Base-by-base conservation (phyloP, 2,329 filamentous ascomycete species). In the Byssoonygena ceratinophila region DNA sequence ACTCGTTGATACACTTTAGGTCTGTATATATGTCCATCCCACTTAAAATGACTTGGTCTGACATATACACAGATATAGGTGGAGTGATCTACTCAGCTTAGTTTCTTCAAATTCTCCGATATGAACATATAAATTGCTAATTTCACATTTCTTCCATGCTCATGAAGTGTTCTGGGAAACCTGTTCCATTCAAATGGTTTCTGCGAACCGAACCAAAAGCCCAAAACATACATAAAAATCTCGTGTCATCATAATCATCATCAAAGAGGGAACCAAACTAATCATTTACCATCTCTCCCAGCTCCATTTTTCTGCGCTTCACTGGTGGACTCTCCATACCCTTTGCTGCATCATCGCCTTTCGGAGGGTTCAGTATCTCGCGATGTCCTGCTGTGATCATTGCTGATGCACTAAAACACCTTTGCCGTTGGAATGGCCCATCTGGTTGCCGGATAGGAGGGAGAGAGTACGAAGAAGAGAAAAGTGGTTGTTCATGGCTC, bases 251-350 rank as follows among this genome's bases (percentile, higher is more conserved):
- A 18, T 16, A 32, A 46, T 41, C 23, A 40, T 22, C 9, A 46
- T 45, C 34, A 14, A 46, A 25, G 43, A 36, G 20, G 8, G 46
- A 46, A 40, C 32, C 34, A 40, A 1, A 45, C 39, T 51, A 58
- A 51, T 51, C 46, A 41, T 58, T 58, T 5, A 58, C 55, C 58
- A 59, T 58, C 34, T 58, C 56, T 16, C 55, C 55, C 7, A 58
- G 46, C 29, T 58, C 55, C 56, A 59, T 58, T 44, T 54, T 58
- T 14, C 46, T 37, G 7, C 56, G 48, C 39, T 58, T 58, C 27
- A 52, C 44, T 1, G 57, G 56, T 6, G 48, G 54, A 3, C n/a
- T 18, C n/a, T 55, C 53, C 27, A 53, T 48, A 29, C 46, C 32
- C n/a, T 25, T 27, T 16, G 18, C 27, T 34, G 23, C 46, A 16